phyloP scores from a whole-genome alignment of 1,139 yeast genomes.

The Magnusiomyces sp. region DNA sequence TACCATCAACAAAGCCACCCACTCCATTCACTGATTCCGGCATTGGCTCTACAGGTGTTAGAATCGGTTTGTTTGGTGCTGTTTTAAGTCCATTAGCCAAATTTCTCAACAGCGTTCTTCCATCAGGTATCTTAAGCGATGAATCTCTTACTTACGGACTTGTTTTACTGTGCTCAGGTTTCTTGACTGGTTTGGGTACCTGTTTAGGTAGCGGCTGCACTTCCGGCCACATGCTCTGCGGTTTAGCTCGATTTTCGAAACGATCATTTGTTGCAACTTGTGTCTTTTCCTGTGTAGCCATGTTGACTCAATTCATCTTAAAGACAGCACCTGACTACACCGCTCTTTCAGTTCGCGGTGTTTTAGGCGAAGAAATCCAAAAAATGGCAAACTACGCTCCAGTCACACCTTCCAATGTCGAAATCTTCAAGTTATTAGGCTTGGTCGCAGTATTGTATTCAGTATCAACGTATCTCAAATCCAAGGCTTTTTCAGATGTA shows the following conservation, averaged over 20 bases:
- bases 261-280: conserved; percentile 39
- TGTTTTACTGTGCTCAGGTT: conserved; percentile 27
- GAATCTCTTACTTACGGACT: too few species aligned
- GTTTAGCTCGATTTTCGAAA: conserved; percentile 37
- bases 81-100: too few species aligned
- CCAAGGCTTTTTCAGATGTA: conserved; percentile 14
- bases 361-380: background rate
- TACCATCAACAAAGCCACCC: conserved; percentile 17
- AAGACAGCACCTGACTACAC: conserved; percentile 21
- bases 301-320: conserved; percentile 19
- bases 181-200: conserved; percentile 40
- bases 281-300: conserved; percentile 32
- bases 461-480: background rate
- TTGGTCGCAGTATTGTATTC: conserved; percentile 12
- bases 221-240: conserved; percentile 44
- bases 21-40: too few species aligned
- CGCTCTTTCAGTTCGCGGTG: background rate
- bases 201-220: conserved; percentile 42
- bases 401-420: conserved; percentile 15
- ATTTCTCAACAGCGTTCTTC: too few species aligned
- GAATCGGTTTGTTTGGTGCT: too few species aligned
- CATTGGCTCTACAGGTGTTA: too few species aligned
- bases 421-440: conserved; percentile 13
- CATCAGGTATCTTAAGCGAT: too few species aligned
- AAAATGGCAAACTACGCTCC: conserved; percentile 9